Evolutionary conservation across 345 rosid genomes (phyloP), one percentile per base, ranked within the genome.

Genomic region (Eucalyptus sp.): DNA sequence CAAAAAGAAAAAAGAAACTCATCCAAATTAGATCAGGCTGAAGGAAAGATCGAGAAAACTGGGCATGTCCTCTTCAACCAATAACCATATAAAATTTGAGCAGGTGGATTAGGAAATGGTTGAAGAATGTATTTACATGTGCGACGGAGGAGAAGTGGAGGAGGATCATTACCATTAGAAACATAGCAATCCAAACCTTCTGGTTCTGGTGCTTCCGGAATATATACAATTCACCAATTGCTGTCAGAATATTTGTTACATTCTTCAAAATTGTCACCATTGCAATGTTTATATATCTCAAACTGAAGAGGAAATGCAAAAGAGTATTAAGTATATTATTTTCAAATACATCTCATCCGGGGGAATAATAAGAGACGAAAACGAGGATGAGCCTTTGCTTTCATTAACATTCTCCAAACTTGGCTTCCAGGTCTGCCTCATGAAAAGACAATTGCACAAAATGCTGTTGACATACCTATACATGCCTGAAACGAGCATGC

Each of bases 181-280:
- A 92, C 98, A 96, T 96, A 80, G 99, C 98, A 89, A 92, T 91
- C 99, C 99, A 97, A 33, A 97, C 99, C 92, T 96, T 96, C 92
- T 91, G 96, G 92, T 92, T 96, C 93, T 96, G 99, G 90, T 88
- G 98, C 91, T 96, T 96, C 25, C 96, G 94, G 81, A 96, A 97
- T 87, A 97, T 92, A 90, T 96, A 97, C 9, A 96, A 76, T 89
- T 97, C 99, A 52, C 99, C 99, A 18, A 94, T 87, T 68, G 99
- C 99, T 29, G 99, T 96, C 87, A 97, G 89, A 89, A 97, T 96
- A 92, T 97, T 97, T 22, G 99, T 94, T 89, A 96, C 93, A 90
- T 97, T 97, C 98, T 97, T 97, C 95, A 97, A 92, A 89, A 96
- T 92, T 88, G 99, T 97, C 89, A 97, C 99, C 99, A 97, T 97